These are phyloP conservation scores for Pseudonitzschia multiseries DNA, from an alignment of 108 stramenopile species.

Conservation along the genomic window DNA sequence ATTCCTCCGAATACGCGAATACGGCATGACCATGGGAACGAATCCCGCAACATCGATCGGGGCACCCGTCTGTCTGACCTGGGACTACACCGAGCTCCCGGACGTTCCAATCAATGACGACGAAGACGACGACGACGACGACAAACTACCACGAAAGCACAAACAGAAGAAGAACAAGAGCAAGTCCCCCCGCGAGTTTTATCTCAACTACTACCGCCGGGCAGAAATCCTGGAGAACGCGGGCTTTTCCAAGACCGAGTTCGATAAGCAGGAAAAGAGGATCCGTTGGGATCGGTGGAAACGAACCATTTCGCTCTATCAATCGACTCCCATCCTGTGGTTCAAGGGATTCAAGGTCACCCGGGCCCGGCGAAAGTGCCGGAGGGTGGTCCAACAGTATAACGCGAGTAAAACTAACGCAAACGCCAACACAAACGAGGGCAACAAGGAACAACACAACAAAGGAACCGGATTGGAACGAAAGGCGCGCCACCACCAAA, in stretches of 20 bases:
- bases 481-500: too few species aligned
- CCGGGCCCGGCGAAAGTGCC: neutral
- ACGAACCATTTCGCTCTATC: neutral
- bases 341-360: neutral
- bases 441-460: too few species aligned
- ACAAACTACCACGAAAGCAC: too few species aligned
- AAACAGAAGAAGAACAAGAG: neutral
- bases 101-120: too few species aligned
- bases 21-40: slow-evolving; percentile 34
- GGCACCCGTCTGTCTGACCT: slow-evolving; percentile 23
- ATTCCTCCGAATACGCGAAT: slow-evolving; percentile 36
- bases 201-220: neutral
- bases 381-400: neutral
- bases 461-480: too few species aligned
- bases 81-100: slow-evolving; percentile 19
- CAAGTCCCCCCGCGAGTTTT: neutral
- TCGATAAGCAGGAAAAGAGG: neutral
- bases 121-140: neutral
- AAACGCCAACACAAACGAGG: neutral
- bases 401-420: neutral
- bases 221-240: neutral
- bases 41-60: slow-evolving; percentile 23
- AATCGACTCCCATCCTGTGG: neutral
- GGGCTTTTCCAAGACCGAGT: slow-evolving; percentile 1
- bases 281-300: neutral